Evolutionary conservation across 345 rosid species (phyloP), one percentile per base, ranked within the genome.

Genomic region (sweet orange (Citrus sinensis)): DNA sequence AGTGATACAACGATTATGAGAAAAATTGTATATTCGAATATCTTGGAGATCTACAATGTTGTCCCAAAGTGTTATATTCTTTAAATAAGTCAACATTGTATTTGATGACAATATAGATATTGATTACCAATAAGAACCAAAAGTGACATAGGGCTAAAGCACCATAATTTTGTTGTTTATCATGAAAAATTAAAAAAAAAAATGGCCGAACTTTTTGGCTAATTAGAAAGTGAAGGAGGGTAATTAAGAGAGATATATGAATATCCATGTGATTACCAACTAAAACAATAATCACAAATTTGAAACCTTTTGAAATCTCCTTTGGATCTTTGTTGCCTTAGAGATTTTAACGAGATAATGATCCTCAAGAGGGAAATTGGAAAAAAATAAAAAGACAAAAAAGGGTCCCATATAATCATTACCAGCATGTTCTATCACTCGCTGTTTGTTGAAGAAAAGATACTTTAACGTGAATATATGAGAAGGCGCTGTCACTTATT

Each of bases 391-490:
- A 46, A 46, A 46, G 14, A 56, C 0, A 60, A 72, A 66, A 66
- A 69, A 42, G 82, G 88, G 88, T 69, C 91, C 90, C 87, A 76
- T 59, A 74, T 67, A 78, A 88, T 87, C 81, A 90, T 88, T 78
- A 75, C 80, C 70, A 74, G 80, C 89, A 85, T 84, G 80, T 80
- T 83, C 80, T 83, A 75, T 77, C 75, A 79, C 77, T 83, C 70
- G 80, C 71, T 73, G 80, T 80, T 74, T 76, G 71, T 76, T 39
- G 35, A 54, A 76, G 75, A 71, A 82, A 83, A 80, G 77, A 81
- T 79, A 81, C 89, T 85, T 89, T 83, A 74, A 42, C 7, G 27
- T 81, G 76, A 76, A 79, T 66, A 78, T 67, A 73, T 25, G 70
- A 66, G 46, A 67, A 71, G 71, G 51, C 20, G 42, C 22, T 22